These are phyloP conservation scores for Lichtheimia hyalospora DNA, from an alignment of 371 early-diverging fungal species.

Conservation along the genomic window DNA sequence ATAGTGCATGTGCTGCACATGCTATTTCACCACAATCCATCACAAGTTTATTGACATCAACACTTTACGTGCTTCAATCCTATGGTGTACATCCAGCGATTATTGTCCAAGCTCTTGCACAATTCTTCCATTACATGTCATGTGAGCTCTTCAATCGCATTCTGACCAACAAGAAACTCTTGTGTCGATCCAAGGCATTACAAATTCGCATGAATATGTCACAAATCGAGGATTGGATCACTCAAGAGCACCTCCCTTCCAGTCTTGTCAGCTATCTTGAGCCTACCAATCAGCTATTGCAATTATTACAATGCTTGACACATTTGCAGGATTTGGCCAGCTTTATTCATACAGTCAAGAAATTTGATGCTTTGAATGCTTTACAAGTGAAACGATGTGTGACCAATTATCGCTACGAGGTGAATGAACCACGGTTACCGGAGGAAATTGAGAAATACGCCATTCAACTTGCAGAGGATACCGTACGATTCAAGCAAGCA, in stretches of 20 bases:
- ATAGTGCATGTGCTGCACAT: neutral
- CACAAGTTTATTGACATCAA: conserved; percentile 60
- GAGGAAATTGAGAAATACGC: conserved; percentile 74
- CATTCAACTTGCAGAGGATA: conserved; percentile 60
- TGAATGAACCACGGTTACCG: conserved; percentile 68
- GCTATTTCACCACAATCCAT: conserved; percentile 58
- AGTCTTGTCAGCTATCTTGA: conserved; percentile 43
- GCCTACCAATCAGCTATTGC: conserved; percentile 76
- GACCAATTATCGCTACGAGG: conserved; percentile 80
- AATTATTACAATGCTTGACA: conserved; percentile 77
- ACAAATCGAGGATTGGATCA: conserved; percentile 81
- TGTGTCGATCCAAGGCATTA: conserved; percentile 77
- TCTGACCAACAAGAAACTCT: conserved; percentile 67
- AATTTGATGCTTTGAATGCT: conserved; percentile 62
- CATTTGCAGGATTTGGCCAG: conserved; percentile 61
- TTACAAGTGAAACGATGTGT: conserved; percentile 72
- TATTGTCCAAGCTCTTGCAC: conserved; percentile 66
- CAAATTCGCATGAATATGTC: conserved; percentile 82
- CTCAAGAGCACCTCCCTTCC: conserved; percentile 52
- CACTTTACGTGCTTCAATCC: conserved; percentile 52
- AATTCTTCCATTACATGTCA: conserved; percentile 73
- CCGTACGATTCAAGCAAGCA: conserved; percentile 49
- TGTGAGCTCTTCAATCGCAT: conserved; percentile 83
- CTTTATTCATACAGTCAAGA: conserved; percentile 71
- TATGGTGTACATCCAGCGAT: conserved; percentile 69